phyloP scores from a whole-genome alignment of 352 stramenopile genomes.

The Pythium scleroteichum region DNA sequence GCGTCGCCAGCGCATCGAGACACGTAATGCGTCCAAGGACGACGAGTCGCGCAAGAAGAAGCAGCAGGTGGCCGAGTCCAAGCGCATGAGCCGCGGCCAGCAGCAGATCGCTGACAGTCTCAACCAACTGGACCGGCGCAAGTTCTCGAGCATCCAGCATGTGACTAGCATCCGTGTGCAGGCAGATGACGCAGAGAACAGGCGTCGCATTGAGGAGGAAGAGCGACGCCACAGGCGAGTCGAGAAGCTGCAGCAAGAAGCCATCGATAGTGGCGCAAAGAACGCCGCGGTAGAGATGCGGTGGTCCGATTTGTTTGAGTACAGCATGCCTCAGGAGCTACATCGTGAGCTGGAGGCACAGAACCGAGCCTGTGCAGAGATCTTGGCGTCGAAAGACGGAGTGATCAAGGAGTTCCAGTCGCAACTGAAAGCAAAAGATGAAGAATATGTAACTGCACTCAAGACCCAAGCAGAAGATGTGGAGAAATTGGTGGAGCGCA shows the following conservation, averaged over 20 bases:
- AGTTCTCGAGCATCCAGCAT: conserved; percentile 81
- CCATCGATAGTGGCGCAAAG: conserved; percentile 84
- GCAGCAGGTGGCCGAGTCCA: conserved; percentile 56
- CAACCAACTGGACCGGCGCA: conserved; percentile 74
- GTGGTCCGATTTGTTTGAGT: conserved; percentile 90
- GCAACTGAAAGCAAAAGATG: conserved; percentile 93
- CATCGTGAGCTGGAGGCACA: conserved; percentile 89
- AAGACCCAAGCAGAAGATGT: conserved; percentile 91
- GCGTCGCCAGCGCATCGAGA: conserved; percentile 72
- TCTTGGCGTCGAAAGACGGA: conserved; percentile 89
- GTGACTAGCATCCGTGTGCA: conserved; percentile 91
- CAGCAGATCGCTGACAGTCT: conserved; percentile 80
- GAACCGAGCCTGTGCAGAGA: conserved; percentile 84
- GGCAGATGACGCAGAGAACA: conserved; percentile 89
- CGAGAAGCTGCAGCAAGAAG: conserved; percentile 90
- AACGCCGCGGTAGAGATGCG: conserved; percentile 94
- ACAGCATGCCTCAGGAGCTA: conserved; percentile 93
- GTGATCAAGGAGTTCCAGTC: conserved; percentile 90
- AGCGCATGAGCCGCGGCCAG: conserved; percentile 66
- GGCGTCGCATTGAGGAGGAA: conserved; percentile 90
- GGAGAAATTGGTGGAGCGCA: conserved; percentile 86
- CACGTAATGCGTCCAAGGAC: conserved; percentile 76
- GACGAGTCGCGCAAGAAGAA: conserved; percentile 79
- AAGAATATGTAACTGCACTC: conserved; percentile 93
- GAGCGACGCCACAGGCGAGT: conserved; percentile 83